Conservation (phyloP, 108 stramenopile species). For the Aurantiochytrium sp. region DNA sequence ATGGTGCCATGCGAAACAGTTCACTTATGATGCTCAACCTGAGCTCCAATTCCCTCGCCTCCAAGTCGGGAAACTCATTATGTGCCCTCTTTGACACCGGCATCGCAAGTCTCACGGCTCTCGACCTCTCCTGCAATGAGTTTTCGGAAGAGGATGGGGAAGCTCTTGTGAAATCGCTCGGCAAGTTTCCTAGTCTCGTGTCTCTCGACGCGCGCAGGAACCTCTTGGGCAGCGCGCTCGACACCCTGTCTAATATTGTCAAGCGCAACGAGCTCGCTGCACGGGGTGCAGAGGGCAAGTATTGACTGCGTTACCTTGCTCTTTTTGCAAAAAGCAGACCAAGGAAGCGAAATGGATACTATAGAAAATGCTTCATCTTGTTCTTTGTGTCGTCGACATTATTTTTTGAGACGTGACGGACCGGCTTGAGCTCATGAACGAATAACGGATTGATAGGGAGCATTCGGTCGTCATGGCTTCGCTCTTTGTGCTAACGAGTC, state of each 20-base stretch:
- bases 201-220: conserved; percentile 5
- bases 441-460: too few relatives aligned
- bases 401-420: too few relatives aligned
- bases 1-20: conserved; percentile 42
- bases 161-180: conserved; percentile 25
- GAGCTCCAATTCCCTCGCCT: conserved; percentile 27
- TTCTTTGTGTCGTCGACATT: too few relatives aligned
- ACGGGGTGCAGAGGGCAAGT: neutral
- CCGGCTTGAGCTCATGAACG: too few relatives aligned
- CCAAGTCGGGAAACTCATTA: conserved; percentile 21
- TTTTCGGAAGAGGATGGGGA: conserved; percentile 30
- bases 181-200: neutral
- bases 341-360: too few relatives aligned
- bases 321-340: neutral
- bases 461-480: too few relatives aligned
- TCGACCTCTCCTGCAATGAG: conserved; percentile 43
- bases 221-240: neutral
- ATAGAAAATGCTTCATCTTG: too few relatives aligned
- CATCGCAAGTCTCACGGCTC: neutral
- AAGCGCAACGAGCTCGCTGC: neutral
- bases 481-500: too few relatives aligned
- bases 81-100: conserved; percentile 10
- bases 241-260: neutral
- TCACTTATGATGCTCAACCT: conserved; percentile 42
- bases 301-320: neutral